Base-by-base conservation (phyloP, 306 rosid species). In the Abrus precatorius region DNA sequence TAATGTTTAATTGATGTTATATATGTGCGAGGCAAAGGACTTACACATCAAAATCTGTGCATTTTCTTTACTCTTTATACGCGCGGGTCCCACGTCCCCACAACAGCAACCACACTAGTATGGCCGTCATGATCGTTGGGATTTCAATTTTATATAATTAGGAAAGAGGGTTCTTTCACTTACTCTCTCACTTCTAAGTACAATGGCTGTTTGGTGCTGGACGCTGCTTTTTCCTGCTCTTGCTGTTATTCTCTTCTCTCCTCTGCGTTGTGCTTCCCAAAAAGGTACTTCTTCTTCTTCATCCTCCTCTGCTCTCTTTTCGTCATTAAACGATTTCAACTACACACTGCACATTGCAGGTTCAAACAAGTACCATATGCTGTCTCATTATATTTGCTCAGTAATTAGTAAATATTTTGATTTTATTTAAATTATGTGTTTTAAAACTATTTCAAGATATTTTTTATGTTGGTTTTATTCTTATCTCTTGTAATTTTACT, bases 171-270 rank as follows among this genome's bases (percentile, higher is more conserved):
- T 72, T 7, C 33, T 14, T 59, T 68, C 48, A 14, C n/a, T 56
- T 7, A 44, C 10, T 50, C 20, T 5, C 5, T 50, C 32, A 36
- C 3, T 10, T 2, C 3, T 28, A 4, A 59, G 9, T 47, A 33
- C 59, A 55, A 89, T 85, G 92, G 85, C 33, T 72, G 33, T 74
- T 63, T 84, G 44, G 78, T 72, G 87, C 77, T 81, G 88, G 85
- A 85, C 66, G 54, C 56, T 85, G 43, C 40, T 91, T 61, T 72
- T 69, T 80, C 61, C 79, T 78, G 81, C 82, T 41, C 63, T 86
- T 28, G 48, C 66, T 69, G 85, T 36, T 53, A 11, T 85, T 79
- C 81, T 88, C 63, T 76, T 91, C 78, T 79, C 83, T 13, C 79
- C 84, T 81, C 60, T 79, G 44, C 81, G 33, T 54, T 87, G 56